A percentile compares a stretch with the other conserved stretches of the same genome.
Conservation (phyloP, 495 filamentous ascomycete genomes). For the Hypomontagnella monticulosa region DNA sequence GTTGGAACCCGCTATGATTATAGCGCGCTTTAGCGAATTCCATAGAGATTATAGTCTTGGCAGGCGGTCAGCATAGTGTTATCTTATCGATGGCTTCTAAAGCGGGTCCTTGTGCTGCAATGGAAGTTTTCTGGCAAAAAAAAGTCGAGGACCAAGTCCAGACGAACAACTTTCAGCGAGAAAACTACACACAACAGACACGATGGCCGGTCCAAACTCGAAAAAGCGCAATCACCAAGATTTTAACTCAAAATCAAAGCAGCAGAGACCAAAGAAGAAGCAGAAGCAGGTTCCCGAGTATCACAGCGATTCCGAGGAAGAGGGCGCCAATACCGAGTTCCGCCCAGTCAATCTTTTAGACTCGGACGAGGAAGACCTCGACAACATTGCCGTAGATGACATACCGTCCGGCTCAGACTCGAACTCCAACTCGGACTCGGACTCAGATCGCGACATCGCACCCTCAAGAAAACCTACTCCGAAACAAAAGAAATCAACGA, state of each 20-base stretch:
- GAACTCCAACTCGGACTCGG: conserved; percentile 48
- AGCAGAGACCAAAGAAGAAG: conserved; percentile 69
- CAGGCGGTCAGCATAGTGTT: conserved; percentile 14
- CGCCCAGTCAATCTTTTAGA: conserved; percentile 72
- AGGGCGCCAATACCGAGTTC: conserved; percentile 64
- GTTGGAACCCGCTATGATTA: not conserved
- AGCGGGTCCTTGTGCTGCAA: conserved; percentile 27
- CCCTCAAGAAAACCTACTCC: conserved; percentile 10
- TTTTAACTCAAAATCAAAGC: conserved; percentile 64
- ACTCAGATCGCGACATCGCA: conserved; percentile 46
- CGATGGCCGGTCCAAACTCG: conserved; percentile 25
- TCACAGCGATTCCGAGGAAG: conserved; percentile 72
- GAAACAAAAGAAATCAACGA: conserved; percentile 39
- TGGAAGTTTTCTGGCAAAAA: conserved; percentile 32
- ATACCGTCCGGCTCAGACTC: conserved; percentile 52
- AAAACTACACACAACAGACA: conserved; percentile 3
- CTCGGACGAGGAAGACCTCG: conserved; percentile 69
- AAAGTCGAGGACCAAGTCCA: conserved; percentile 21
- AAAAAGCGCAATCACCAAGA: conserved; percentile 47
- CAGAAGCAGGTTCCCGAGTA: conserved; percentile 75
- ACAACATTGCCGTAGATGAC: conserved; percentile 57
- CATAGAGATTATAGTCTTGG: not conserved
- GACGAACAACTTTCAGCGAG: not conserved
- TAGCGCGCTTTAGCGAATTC: not conserved
- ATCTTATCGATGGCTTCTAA: conserved; percentile 25